Percentiles rank a stretch among this genome's conserved stretches.
Evolutionary conservation across 2,329 filamentous ascomycete genomes (phyloP).

Genomic region (Nemania bipapillata): DNA sequence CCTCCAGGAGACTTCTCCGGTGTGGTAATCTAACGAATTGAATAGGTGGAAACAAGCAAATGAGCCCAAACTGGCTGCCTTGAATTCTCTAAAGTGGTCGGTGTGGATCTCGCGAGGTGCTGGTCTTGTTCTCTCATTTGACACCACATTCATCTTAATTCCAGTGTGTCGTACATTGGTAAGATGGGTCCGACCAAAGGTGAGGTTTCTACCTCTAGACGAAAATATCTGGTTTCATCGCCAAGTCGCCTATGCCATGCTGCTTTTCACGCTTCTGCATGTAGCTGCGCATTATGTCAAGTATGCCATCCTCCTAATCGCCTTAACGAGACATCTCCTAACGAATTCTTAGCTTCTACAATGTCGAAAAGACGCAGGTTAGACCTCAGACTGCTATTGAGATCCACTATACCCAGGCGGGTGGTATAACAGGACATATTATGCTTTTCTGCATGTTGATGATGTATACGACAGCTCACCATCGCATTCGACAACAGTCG

Average conservation of each 20-base stretch:
- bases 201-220: slow-evolving; percentile 90
- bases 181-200: slow-evolving; percentile 83
- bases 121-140: slow-evolving; percentile 83
- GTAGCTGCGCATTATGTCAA: slow-evolving; percentile 91
- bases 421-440: slow-evolving; percentile 93
- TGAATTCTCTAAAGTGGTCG: slow-evolving; percentile 86
- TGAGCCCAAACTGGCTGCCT: slow-evolving; percentile 74
- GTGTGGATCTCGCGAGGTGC: slow-evolving; percentile 97
- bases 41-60: slow-evolving; percentile 79
- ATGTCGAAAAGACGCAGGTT: slow-evolving; percentile 86
- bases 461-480: slow-evolving; percentile 96
- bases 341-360: slow-evolving; percentile 78
- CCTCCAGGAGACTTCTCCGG: neutral
- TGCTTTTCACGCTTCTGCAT: slow-evolving; percentile 84
- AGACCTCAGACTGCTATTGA: slow-evolving; percentile 82
- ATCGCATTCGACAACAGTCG: slow-evolving; percentile 92
- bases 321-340: slow-evolving; percentile 11
- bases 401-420: slow-evolving; percentile 89
- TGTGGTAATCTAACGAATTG: slow-evolving; percentile 22
- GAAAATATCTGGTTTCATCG: slow-evolving; percentile 97
- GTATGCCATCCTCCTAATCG: slow-evolving; percentile 59
- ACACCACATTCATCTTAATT: slow-evolving; percentile 86
- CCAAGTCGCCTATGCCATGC: slow-evolving; percentile 88
- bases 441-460: slow-evolving; percentile 99
- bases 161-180: slow-evolving; percentile 95